These are phyloP conservation scores for Lactuca sativa DNA, from an alignment of 129 eudicot species.

Conservation along the genomic window DNA sequence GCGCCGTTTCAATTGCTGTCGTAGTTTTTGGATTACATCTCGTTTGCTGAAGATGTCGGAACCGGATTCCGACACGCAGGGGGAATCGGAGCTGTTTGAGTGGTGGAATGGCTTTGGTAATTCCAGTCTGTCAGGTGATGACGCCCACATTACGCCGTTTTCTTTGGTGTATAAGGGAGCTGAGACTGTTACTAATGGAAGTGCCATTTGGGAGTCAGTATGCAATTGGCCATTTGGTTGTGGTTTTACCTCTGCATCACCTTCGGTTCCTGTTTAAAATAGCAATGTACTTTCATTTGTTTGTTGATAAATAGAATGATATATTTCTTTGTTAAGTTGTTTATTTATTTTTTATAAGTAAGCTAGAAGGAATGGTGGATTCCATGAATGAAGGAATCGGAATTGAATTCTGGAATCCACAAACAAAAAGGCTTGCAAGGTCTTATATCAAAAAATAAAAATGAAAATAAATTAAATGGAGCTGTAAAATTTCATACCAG, in stretches of 20 bases:
- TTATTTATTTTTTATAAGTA: too few species aligned
- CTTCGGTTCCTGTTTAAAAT: slow-evolving; percentile 52
- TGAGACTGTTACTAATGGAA: slow-evolving; percentile 73
- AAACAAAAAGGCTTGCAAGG: too few species aligned
- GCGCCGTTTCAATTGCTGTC: slow-evolving; percentile 84
- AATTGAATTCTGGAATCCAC: too few species aligned
- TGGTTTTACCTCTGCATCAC: slow-evolving; percentile 40
- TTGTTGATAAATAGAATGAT: not conserved
- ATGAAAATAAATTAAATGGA: not conserved
- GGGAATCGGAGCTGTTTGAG: slow-evolving; percentile 83
- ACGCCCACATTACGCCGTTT: slow-evolving; percentile 75
- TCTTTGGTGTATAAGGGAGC: slow-evolving; percentile 60
- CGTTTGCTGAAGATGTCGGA: slow-evolving; percentile 91
- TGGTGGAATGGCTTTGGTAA: slow-evolving; percentile 83
- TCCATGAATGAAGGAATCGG: too few species aligned
- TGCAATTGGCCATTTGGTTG: slow-evolving; percentile 49
- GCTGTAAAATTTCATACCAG: slow-evolving; percentile 43
- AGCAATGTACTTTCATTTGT: not conserved
- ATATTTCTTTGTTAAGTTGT: too few species aligned
- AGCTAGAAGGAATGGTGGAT: too few species aligned
- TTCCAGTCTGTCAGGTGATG: slow-evolving; percentile 85
- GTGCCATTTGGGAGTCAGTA: slow-evolving; percentile 54
- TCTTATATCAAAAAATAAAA: not conserved
- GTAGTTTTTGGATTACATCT: slow-evolving; percentile 84
- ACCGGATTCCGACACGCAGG: slow-evolving; percentile 87